Base-by-base conservation (phyloP, 768 basidiomycete genomes). In the Naganishia randhawae region DNA sequence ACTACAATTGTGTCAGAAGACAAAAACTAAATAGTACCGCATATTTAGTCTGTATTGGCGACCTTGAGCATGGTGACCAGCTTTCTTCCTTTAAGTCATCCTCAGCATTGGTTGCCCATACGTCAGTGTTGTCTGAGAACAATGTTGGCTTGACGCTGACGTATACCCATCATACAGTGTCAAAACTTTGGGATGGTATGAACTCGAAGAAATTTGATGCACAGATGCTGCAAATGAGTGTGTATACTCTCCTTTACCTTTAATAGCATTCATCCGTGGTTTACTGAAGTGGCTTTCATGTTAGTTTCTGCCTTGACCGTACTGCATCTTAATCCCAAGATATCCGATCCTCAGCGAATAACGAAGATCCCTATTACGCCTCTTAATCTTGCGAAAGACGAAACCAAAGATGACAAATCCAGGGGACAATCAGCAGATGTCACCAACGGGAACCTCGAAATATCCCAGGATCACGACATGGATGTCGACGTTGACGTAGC, bases 181-280 rank as follows among this genome's bases (percentile, higher is more conserved):
- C 93, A 82, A 87, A 88, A 64, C 75, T 92, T 52, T 94, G 91
- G 90, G 88, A 90, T 80, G 88, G 90, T 14, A 83, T 94, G 75
- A 92, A 92, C 81, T 91, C 90, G 67, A 90, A 90, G 78, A 85
- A 88, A 80, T 93, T 87, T 81, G 91, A 93, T 83, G 91, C 92
- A 75, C 85, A 91, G 78, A 91, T 91, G 86, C 83, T 93, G 70
- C 85, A 90, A 66, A 89, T 95, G 76, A 84, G 68, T 69, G 22
- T n/a, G 68, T 54, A 45, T 39, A 8, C 27, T 27, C 0, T 27
- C 25, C 22, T 27, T 16, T 29, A 1, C 22, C 17, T 51, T 9
- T 2, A 33, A 22, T 17, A 6, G 29, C 54, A 33, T 22, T 13
- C n/a, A 61, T n/a, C 31, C 22, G 35, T 19, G 6, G 31, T 37